Percentiles rank a stretch among this genome's conserved stretches.
Evolutionary conservation across 805 yeast species (phyloP).

Genomic region (Candida quercuum): DNA sequence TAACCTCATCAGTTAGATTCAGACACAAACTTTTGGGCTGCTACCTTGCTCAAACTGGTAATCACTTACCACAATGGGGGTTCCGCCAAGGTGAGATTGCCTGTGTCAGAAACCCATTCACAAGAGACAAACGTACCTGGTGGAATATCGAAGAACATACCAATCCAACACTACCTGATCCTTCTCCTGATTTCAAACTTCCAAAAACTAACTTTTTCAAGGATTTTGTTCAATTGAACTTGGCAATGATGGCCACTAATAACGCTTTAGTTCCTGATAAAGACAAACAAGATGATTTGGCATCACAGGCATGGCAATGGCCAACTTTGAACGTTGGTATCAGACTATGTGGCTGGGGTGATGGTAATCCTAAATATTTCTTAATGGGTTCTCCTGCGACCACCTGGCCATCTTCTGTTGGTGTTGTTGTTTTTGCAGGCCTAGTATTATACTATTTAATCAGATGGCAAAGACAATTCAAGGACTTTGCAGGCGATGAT

Average conservation of each 20-base stretch:
- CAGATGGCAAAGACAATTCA: constrained; percentile 81
- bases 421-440: constrained; percentile 48
- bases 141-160: constrained; percentile 77
- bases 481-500: constrained; percentile 45
- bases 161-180: constrained; percentile 52
- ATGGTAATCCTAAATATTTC: constrained; percentile 54
- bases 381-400: constrained; percentile 74
- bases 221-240: constrained; percentile 68
- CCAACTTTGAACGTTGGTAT: constrained; percentile 74
- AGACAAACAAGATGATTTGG: constrained; percentile 66
- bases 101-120: constrained; percentile 63
- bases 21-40: constrained; percentile 67
- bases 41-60: constrained; percentile 81
- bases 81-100: constrained; percentile 95
- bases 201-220: constrained; percentile 76
- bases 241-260: constrained; percentile 86
- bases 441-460: constrained; percentile 26
- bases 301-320: constrained; percentile 85
- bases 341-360: constrained; percentile 71
- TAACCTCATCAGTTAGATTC: constrained; percentile 78
- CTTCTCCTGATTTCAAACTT: constrained; percentile 55
- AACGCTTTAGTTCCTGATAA: constrained; percentile 75
- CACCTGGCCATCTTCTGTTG: constrained; percentile 67
- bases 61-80: constrained; percentile 90
- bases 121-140: constrained; percentile 80